A percentile compares a stretch with the other conserved stretches of the same genome.
phyloP scores from a whole-genome alignment of 2,329 filamentous ascomycete genomes.

The Claviceps purpurea region DNA sequence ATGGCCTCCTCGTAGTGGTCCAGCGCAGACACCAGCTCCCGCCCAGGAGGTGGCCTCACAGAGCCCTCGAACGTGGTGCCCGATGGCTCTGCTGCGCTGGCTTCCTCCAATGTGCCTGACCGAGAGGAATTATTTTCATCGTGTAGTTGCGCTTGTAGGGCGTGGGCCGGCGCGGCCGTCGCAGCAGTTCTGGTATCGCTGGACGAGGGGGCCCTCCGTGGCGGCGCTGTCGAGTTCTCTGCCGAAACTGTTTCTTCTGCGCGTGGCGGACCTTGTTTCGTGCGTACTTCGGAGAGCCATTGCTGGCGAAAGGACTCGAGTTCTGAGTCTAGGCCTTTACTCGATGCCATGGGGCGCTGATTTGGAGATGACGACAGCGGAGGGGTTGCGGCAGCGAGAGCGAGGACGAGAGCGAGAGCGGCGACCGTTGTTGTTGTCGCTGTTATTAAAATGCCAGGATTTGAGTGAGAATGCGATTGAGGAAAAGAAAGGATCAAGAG shows the following conservation, averaged over 20 bases:
- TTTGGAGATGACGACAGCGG: neutral
- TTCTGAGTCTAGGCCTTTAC: constrained; percentile 42
- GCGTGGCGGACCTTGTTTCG: constrained; percentile 12
- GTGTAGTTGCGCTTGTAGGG: neutral
- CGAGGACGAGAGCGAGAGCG: neutral
- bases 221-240: neutral
- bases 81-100: constrained; percentile 1
- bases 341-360: constrained; percentile 2
- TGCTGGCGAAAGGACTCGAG: constrained; percentile 73
- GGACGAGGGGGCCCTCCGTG: neutral
- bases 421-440: neutral
- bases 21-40: constrained; percentile 58
- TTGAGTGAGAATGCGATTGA: too few species aligned
- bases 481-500: too few species aligned
- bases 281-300: constrained; percentile 72
- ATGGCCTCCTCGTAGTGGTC: constrained; percentile 91
- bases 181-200: neutral
- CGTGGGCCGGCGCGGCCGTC: neutral
- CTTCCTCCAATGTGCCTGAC: constrained; percentile 8
- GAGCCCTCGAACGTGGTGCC: constrained; percentile 9
- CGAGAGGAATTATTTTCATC: constrained; percentile 6
- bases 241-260: neutral
- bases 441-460: too few species aligned
- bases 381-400: neutral
- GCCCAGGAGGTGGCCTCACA: constrained; percentile 10